Evolutionary conservation across 2,329 filamentous ascomycete species (phyloP), one percentile per base, ranked within the genome.

Genomic region (Calonectria ilicicola): DNA sequence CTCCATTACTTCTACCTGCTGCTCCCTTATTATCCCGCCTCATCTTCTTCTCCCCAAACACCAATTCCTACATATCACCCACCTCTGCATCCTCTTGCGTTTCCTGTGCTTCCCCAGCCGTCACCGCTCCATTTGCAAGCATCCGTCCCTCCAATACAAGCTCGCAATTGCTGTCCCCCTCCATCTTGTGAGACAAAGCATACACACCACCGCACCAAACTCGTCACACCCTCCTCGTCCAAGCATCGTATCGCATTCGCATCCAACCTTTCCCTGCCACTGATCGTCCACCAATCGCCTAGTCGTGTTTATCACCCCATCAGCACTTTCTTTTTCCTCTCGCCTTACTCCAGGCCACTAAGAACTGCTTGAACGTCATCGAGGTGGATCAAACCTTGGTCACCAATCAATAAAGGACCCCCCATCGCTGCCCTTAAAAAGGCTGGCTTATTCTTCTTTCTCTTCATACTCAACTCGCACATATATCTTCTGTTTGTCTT

Each of bases 111-210:
- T 38, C 67, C 47, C 60, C 46, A 65, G 38, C 23, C 67, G 58
- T 46, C 58, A 53, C 35, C 35, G 46, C 35, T 42, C 27, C 60
- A 69, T 60, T 38, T 38, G 47, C 65, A 51, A 44, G 19, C 49
- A 46, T 32, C 49, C 58, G 14, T 44, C 58, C 58, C 58, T 63
- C 58, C 58, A 63, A 44, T 44, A 63, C 40, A 63, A 19, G 21
- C 38, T 49, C 42, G 32, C 46, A 46, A 51, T 51, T 38, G 40
- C 64, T 51, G 32, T 17, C 66, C 56, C 26, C 44, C 66, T 51
- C 58, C 66, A 17, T 58, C 32, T 68, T 68, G 66, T 68, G 66
- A 68, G 66, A 68, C 66, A 63, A 56, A 49, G 53, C 10, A 51
- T 49, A 68, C 56, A 51, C 51, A 67, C 53, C 66, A 68, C 58